Evolutionary conservation across 306 rosid genomes (phyloP).

Genomic region (Cajanus cajan): DNA sequence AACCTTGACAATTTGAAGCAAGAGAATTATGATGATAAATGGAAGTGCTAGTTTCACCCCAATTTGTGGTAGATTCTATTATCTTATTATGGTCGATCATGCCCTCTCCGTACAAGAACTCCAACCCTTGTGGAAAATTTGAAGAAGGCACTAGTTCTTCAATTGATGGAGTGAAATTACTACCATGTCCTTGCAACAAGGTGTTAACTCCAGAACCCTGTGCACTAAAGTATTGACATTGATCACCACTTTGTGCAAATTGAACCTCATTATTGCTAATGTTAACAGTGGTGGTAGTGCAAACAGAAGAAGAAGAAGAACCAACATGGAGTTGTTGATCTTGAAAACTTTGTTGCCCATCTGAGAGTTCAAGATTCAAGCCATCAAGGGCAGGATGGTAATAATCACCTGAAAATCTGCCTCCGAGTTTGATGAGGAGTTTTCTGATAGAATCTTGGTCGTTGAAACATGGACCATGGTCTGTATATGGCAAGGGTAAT

Average conservation of each 20-base stretch:
- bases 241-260: conserved; percentile 27
- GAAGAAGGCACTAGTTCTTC: conserved; percentile 42
- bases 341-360: conserved; percentile 32
- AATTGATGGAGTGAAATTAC: conserved; percentile 26
- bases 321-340: conserved; percentile 24
- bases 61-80: conserved; percentile 34
- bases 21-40: conserved; percentile 38
- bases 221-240: not conserved
- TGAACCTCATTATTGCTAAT: conserved; percentile 25
- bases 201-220: not conserved
- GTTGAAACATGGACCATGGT: conserved; percentile 40
- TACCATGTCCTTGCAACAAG: conserved; percentile 49
- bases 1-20: conserved; percentile 36
- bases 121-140: conserved; percentile 53
- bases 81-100: conserved; percentile 27
- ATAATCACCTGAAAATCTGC: conserved; percentile 51
- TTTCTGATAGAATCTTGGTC: conserved; percentile 60
- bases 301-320: conserved; percentile 35
- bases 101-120: conserved; percentile 51
- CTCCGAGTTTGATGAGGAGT: conserved; percentile 73
- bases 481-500: conserved; percentile 23
- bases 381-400: conserved; percentile 38
- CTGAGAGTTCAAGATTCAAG: conserved; percentile 35
- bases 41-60: conserved; percentile 50
- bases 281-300: conserved; percentile 6